These are phyloP conservation scores for Penicillium janthinellum DNA, from an alignment of 2,329 filamentous ascomycete species.

Conservation along the genomic window DNA sequence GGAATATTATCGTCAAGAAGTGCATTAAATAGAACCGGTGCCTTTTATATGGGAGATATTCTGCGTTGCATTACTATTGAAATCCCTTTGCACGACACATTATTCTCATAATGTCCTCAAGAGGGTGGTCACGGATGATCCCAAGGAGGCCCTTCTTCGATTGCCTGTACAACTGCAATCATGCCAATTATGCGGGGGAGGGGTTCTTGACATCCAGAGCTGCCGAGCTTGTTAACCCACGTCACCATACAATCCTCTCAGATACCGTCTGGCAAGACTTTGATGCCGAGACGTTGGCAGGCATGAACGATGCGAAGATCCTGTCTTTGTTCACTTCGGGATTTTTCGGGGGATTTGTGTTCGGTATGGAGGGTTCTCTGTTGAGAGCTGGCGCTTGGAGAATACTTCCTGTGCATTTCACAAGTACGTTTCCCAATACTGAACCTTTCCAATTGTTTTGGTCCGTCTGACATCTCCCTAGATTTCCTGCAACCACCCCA, in stretches of 20 bases:
- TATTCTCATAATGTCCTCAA: background rate
- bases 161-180: background rate
- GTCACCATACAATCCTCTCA: conserved; percentile 14
- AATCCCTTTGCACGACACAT: background rate
- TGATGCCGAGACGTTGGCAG: conserved; percentile 9
- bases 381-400: conserved; percentile 1
- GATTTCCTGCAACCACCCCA: background rate
- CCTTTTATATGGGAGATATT: too few relatives aligned
- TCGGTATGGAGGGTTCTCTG: conserved; percentile 10
- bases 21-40: too few relatives aligned
- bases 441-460: too few relatives aligned
- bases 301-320: conserved; percentile 17
- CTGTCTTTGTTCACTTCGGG: conserved; percentile 19
- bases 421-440: background rate
- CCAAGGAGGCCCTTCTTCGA: background rate
- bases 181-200: background rate
- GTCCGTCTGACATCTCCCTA: background rate
- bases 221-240: conserved; percentile 18
- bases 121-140: background rate
- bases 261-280: conserved; percentile 17
- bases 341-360: conserved; percentile 21
- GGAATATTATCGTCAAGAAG: too few relatives aligned
- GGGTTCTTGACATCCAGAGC: background rate
- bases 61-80: too few relatives aligned
- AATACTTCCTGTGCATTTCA: conserved; percentile 1